Percentiles rank a stretch among this genome's conserved stretches.
phyloP scores from a whole-genome alignment of 1,139 yeast species.

The Yamadazyma oceani region DNA sequence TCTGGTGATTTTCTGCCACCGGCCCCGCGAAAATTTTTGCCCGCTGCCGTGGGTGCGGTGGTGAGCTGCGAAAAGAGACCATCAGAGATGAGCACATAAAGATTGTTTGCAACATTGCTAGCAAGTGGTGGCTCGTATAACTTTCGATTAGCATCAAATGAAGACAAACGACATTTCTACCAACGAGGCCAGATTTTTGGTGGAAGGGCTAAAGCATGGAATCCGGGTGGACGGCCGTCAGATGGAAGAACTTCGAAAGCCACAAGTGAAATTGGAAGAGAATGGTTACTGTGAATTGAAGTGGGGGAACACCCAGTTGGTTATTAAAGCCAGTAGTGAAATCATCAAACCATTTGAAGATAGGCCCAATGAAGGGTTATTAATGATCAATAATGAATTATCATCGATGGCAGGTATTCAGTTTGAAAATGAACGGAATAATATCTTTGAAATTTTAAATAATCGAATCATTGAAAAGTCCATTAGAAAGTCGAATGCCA shows the following conservation, averaged over 20 bases:
- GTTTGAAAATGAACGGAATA: conserved; percentile 66
- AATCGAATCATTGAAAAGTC: conserved; percentile 88
- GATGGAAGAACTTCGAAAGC: conserved; percentile 61
- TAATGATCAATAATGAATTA: conserved; percentile 80
- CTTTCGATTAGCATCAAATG: too few species aligned
- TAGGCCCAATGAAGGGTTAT: conserved; percentile 90
- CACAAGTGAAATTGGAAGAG: conserved; percentile 65
- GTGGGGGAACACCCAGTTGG: conserved; percentile 73
- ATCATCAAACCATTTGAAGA: conserved; percentile 86
- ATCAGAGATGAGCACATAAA: too few species aligned
- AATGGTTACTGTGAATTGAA: conserved; percentile 80
- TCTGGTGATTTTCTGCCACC: too few species aligned
- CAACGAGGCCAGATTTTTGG: conserved; percentile 62
- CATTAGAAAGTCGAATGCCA: conserved; percentile 82
- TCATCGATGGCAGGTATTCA: conserved; percentile 86
- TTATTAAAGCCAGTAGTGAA: conserved; percentile 77
- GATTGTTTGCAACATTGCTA: too few species aligned
- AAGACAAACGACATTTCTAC: conserved; percentile 61
- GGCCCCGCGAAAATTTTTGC: background rate
- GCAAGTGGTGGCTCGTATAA: too few species aligned
- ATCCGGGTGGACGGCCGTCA: conserved; percentile 69
- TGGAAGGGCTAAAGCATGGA: conserved; percentile 62
- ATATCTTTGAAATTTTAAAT: conserved; percentile 76
- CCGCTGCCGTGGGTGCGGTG: too few species aligned
- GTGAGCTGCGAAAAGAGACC: too few species aligned